Percentiles rank a stretch among this genome's conserved stretches.
Evolutionary conservation across 2,329 filamentous ascomycete genomes (phyloP).

Genomic region (Stachybotrys elegans): DNA sequence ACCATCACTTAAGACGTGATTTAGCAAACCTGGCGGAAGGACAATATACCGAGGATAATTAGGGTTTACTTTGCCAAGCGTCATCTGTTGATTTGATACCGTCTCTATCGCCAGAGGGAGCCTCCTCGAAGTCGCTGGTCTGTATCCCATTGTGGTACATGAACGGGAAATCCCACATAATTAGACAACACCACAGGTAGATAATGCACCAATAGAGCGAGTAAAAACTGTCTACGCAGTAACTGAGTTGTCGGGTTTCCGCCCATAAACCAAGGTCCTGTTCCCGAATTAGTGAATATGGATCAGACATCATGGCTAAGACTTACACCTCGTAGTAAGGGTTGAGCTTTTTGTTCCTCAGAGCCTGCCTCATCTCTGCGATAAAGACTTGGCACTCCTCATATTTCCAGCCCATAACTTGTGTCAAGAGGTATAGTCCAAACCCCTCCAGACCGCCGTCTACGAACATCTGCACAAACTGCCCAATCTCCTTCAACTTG

Average conservation of each 20-base stretch:
- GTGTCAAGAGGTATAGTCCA: not conserved
- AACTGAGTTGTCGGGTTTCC: not conserved
- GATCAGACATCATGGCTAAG: not conserved
- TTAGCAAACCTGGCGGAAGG: too few species aligned
- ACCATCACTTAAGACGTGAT: too few species aligned
- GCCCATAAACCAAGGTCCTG: not conserved
- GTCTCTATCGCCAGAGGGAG: too few species aligned
- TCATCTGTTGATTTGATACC: too few species aligned
- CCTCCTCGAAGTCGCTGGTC: too few species aligned
- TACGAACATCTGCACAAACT: not conserved
- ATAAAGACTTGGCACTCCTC: not conserved
- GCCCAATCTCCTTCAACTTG: not conserved
- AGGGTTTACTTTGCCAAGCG: too few species aligned
- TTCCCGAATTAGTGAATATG: not conserved
- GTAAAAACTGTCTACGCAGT: not conserved
- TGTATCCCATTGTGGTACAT: too few species aligned
- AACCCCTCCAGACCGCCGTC: not conserved
- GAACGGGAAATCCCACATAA: too few species aligned
- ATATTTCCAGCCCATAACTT: not conserved
- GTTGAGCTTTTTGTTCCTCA: not conserved
- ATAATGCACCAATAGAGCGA: not conserved
- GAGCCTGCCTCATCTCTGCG: not conserved
- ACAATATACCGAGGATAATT: too few species aligned
- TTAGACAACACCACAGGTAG: too few species aligned
- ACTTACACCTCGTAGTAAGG: slow-evolving; percentile 1